Conservation (phyloP, 345 rosid species). For the Sonneratia alba region DNA sequence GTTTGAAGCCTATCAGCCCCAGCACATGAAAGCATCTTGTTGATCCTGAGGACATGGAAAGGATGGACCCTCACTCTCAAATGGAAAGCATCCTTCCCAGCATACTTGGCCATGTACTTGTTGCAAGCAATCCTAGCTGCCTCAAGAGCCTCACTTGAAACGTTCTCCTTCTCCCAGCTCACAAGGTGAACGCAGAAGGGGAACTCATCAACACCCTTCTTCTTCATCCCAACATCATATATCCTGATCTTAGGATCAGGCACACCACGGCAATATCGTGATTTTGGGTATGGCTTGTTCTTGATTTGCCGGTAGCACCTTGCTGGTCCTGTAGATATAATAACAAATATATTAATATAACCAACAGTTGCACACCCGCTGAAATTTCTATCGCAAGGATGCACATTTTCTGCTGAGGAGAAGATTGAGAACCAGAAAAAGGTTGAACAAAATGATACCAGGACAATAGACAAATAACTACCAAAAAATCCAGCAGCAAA, state of each 20-base stretch:
- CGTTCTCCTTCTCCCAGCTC: conserved; percentile 52
- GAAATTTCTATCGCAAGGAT: not conserved
- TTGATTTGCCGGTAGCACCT: conserved; percentile 42
- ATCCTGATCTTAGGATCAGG: conserved; percentile 51
- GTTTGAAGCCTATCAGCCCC: conserved; percentile 60
- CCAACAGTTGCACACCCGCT: not conserved
- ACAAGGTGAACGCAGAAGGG: conserved; percentile 50
- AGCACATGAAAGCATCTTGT: conserved; percentile 61
- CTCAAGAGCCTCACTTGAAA: conserved; percentile 49
- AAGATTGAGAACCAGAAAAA: no score
- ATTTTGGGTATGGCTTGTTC: conserved; percentile 48
- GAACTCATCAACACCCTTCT: conserved; percentile 51
- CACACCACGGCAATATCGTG: conserved; percentile 48
- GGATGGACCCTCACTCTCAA: conserved; percentile 52
- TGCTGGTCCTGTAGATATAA: conserved; percentile 15
- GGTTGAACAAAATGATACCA: no score
- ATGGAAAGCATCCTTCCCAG: conserved; percentile 56
- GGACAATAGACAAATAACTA: no score
- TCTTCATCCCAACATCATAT: conserved; percentile 57
- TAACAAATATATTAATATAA: not conserved
- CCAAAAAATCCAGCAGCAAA: no score
- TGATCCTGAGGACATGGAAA: conserved; percentile 47
- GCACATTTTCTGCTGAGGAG: not conserved
- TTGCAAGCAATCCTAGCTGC: conserved; percentile 54
- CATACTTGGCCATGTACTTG: conserved; percentile 46